Percentiles rank a stretch among this genome's conserved stretches.
phyloP scores from a whole-genome alignment of 495 filamentous ascomycete genomes.

The Delitschia confertaspora region DNA sequence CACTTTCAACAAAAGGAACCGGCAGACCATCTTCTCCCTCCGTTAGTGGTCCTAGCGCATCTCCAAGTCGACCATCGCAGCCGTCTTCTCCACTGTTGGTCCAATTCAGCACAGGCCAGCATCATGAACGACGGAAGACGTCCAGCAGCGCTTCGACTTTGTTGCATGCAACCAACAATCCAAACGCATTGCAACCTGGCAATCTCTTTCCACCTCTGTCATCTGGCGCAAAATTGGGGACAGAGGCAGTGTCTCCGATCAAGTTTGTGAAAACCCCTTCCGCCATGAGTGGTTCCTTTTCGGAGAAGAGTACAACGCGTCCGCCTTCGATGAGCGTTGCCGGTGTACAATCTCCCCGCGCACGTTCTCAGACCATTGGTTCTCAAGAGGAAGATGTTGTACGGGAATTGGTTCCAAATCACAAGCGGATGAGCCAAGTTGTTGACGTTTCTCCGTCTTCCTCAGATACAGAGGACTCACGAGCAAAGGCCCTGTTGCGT shows the following conservation, averaged over 20 bases:
- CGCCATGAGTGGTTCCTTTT: slow-evolving; percentile 44
- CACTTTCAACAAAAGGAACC: slow-evolving; percentile 64
- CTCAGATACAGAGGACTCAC: slow-evolving; percentile 90
- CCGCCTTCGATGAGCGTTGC: slow-evolving; percentile 42
- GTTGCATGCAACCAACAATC: slow-evolving; percentile 65
- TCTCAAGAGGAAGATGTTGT: slow-evolving; percentile 84
- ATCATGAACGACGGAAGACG: slow-evolving; percentile 63
- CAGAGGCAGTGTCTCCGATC: slow-evolving; percentile 65
- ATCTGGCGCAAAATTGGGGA: slow-evolving; percentile 51
- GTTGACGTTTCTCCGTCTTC: slow-evolving; percentile 96
- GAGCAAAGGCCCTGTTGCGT: slow-evolving; percentile 82
- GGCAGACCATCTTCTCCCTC: slow-evolving; percentile 84
- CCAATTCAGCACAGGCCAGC: slow-evolving; percentile 78
- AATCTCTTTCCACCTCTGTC: slow-evolving; percentile 58
- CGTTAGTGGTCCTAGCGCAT: slow-evolving; percentile 68
- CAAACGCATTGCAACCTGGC: slow-evolving; percentile 54
- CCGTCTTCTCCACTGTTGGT: slow-evolving; percentile 91
- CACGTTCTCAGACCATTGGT: slow-evolving; percentile 85
- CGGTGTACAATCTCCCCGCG: slow-evolving; percentile 46
- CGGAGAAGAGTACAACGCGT: slow-evolving; percentile 42
- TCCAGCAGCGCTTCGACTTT: slow-evolving; percentile 80
- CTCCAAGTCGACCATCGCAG: slow-evolving; percentile 78
- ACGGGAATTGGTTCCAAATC: slow-evolving; percentile 60
- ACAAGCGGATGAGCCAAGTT: slow-evolving; percentile 88
- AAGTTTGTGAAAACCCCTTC: slow-evolving; percentile 54